Conservation (phyloP, 2,329 filamentous ascomycete species). For the Aureobasidium sp. region DNA sequence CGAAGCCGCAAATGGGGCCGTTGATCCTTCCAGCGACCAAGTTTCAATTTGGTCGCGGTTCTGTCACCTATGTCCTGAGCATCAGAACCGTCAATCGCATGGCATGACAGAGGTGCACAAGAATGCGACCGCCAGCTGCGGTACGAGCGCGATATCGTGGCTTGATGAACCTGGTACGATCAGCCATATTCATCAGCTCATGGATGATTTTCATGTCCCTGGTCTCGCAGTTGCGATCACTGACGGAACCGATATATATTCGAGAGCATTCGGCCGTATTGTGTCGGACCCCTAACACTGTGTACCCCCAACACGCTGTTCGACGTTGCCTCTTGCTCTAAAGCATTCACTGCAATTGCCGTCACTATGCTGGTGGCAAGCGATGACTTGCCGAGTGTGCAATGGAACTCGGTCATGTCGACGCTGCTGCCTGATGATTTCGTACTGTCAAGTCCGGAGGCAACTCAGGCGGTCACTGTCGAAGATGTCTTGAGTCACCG, state of each 20-base stretch:
- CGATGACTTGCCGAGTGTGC: constrained; percentile 20
- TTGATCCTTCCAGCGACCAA: not conserved
- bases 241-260: not conserved
- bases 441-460: constrained; percentile 40
- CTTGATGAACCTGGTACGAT: not conserved
- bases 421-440: constrained; percentile 48
- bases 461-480: constrained; percentile 45
- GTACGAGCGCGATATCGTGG: not conserved
- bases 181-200: not conserved
- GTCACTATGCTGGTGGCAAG: constrained; percentile 46
- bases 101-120: not conserved
- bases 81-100: not conserved
- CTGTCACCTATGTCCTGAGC: too few relatives aligned
- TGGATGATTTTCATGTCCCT: not conserved
- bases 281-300: constrained; percentile 30
- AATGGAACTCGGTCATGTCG: constrained; percentile 29
- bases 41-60: not conserved
- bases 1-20: not conserved
- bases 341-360: constrained; percentile 47
- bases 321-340: constrained; percentile 51
- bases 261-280: constrained; percentile 27
- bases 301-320: constrained; percentile 47
- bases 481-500: constrained; percentile 51
- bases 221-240: not conserved
- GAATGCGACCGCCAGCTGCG: not conserved